Base-by-base conservation (phyloP, 1,139 yeast species). In the Lodderomyces pseudojiufengensis region DNA sequence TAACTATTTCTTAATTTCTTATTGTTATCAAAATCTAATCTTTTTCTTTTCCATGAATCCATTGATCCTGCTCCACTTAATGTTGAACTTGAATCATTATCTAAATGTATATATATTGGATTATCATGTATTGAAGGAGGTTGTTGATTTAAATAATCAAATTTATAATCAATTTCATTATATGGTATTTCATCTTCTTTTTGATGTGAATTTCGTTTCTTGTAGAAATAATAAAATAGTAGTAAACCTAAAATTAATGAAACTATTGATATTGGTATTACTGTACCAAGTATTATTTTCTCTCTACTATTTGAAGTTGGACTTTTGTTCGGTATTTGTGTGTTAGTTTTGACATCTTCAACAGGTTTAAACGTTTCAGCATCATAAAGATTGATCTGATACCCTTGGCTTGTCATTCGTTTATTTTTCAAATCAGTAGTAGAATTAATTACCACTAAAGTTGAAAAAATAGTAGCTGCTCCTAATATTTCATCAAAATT, bases 1-100 rank as follows among this genome's bases (percentile, higher is more conserved):
- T 52, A 60, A 39, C 65, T 57, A 38, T 52, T 44, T 11, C 63
- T 45, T 14, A 42, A 16, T 33, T 25, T 49, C 37, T 31, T 26
- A 23, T 58, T 59, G n/a, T n/a, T 18, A 33, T 74, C 78, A 45
- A 62, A 74, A 39, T 70, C 69, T 41, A 69, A 70, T 44, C 80
- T 57, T 48, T 76, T 76, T 27, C 65, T 61, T 28, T 65, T 67
- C 80, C 80, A 76, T 9, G 78, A 73, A 40, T 66, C 69, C 16
- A 76, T 70, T 5, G 65, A 59, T 14, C 57, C 55, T 13, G 57
- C 54, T 1, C 48, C 61, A 33, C 57, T 64, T 25, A 61, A 44
- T 0, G 67, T 61, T 2, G 78, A 72, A 30, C 57, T 51, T 10
- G 73, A 62, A 46, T 76, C 80, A 40, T 44, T 44, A 14, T 12